Evolutionary conservation across 2,329 filamentous ascomycete genomes (phyloP).

Genomic region (Ceratocystiopsis sp.): DNA sequence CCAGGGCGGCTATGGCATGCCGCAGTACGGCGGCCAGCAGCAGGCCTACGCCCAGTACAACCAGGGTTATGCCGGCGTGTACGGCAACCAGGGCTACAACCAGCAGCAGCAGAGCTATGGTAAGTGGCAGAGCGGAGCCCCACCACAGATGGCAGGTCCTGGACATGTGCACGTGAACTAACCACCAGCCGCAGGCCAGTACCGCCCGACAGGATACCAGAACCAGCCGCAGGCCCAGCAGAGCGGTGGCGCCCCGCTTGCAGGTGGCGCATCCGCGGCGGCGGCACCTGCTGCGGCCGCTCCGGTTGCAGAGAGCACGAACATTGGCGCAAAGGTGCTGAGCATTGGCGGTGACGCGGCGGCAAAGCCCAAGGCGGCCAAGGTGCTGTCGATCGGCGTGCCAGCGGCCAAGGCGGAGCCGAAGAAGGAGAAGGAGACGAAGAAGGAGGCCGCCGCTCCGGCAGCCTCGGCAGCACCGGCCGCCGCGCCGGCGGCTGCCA

Average conservation of each 20-base stretch:
- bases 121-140: not conserved
- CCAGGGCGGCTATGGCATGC: conserved; percentile 2
- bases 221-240: conserved; percentile 17
- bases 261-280: conserved; percentile 4
- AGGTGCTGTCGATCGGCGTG: conserved; percentile 59
- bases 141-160: not conserved
- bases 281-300: conserved; percentile 22
- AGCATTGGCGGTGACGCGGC: conserved; percentile 43
- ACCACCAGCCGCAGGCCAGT: conserved; percentile 8
- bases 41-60: conserved; percentile 28
- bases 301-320: no score
- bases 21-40: conserved; percentile 27
- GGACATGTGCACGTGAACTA: not conserved
- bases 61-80: conserved; percentile 14
- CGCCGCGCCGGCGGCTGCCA: conserved; percentile 1
- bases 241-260: conserved; percentile 9
- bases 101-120: conserved; percentile 14
- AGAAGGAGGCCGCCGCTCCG: conserved; percentile 12
- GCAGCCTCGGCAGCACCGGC: not conserved
- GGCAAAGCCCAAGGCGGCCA: conserved; percentile 36
- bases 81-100: conserved; percentile 31
- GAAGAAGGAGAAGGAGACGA: conserved; percentile 29
- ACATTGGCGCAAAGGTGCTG: conserved; percentile 43
- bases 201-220: conserved; percentile 21
- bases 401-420: conserved; percentile 14